Conservation (phyloP, 2,329 filamentous ascomycete genomes). For the Aspergillus quadricinctus region DNA sequence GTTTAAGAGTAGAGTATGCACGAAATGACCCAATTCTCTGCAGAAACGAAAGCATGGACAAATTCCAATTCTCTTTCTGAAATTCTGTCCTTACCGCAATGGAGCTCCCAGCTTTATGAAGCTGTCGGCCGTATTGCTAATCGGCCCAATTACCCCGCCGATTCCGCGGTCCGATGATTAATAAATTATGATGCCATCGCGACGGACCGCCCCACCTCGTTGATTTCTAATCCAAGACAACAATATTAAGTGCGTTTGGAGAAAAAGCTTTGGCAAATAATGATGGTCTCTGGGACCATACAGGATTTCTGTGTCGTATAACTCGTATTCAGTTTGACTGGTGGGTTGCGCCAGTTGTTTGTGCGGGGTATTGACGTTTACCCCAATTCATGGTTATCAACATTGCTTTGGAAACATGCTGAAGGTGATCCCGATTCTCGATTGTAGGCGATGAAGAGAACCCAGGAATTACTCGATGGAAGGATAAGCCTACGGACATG, state of each 20-base stretch:
- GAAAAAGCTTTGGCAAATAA: not conserved
- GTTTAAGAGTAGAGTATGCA: not conserved
- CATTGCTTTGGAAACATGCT: not conserved
- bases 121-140: not conserved
- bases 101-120: not conserved
- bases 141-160: not conserved
- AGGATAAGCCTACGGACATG: not conserved
- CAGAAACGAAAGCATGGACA: not conserved
- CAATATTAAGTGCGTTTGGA: not conserved
- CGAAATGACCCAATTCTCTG: not conserved
- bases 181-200: not conserved
- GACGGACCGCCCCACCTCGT: not conserved
- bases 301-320: not conserved
- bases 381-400: not conserved
- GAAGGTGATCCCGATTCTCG: not conserved
- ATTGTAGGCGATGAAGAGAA: no score
- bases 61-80: not conserved
- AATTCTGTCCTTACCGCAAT: not conserved
- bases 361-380: not conserved
- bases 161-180: slow-evolving; percentile 6
- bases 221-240: not conserved
- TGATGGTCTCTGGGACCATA: not conserved
- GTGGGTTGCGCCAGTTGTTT: no score
- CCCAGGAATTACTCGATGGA: not conserved
- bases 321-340: not conserved